Base-by-base conservation (phyloP, 352 stramenopile species). In the Phytophthora sansomeana region DNA sequence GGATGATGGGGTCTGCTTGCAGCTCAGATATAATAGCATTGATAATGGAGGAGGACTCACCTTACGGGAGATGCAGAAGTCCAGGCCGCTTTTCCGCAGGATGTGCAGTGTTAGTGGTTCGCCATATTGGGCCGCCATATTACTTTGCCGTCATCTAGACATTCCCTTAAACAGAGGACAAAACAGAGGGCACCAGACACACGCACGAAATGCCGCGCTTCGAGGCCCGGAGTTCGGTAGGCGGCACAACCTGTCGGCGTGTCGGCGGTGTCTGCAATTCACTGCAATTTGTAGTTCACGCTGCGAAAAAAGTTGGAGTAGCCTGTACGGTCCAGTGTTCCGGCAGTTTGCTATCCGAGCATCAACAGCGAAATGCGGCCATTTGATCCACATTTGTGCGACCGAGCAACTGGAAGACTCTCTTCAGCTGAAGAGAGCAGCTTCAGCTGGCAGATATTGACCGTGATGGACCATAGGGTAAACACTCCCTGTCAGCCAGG, bases 141-240 rank as follows among this genome's bases (percentile, higher is more conserved):
- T 67, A 29, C 6, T 41, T 53, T 54, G 57, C 38, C 57, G n/a
- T 63, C 41, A 46, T 63, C 32, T 42, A 58, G 58, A 58, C 35
- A 62, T 62, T 71, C 24, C 41, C 43, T 11, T 55, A 49, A 61
- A 36, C 57, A 44, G 49, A 43, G 58, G 63, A 67, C 63, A 67
- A 57, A 72, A 62, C 63, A 67, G 35, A 46, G 49, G 63, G 35
- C 41, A 1, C 30, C 24, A 11, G 26, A 53, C 56, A 43, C 50
- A 63, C 63, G 57, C 63, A 71, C 38, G 63, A 71, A 67, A 59
- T 67, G 56, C 46, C 54, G 33, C 49, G 54, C 38, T 1, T 17
- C 10, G 13, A 14, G n/a, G 4, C 5, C 35, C 3, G n/a, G 6
- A 17, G 16, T 64, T 69, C 53, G 26, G 53, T 65, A 64, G 48